Base-by-base conservation (phyloP, 805 yeast species). In the Naumovozyma castellii region DNA sequence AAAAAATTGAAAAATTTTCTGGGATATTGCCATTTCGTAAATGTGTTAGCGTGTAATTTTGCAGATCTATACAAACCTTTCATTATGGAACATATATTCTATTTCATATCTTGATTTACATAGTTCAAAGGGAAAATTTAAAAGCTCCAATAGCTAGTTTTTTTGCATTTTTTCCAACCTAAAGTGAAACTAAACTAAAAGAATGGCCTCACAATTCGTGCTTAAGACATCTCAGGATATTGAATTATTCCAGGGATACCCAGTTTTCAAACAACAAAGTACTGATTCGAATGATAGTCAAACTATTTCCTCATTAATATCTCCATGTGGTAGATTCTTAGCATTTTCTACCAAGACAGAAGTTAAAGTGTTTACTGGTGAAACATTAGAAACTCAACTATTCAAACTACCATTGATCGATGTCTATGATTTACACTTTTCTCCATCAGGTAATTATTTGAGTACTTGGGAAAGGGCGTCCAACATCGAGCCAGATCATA, bases 391-490 rank as follows among this genome's bases (percentile, higher is more conserved):
- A 12, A 43, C 32, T 4, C 35, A 49, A 25, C 35, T 52, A 30
- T 38, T 52, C 32, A 43, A 44, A n/a, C 33, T 51, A 29, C 45
- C 73, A 29, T 64, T 78, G 36, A 56, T 67, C 25, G 94, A 86
- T 46, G 84, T 80, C 14, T 78, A 80, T 53, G 97, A 92, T 57
- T 58, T 92, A 51, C 76, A 77, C 45, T 87, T 92, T 60, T 84
- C 95, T n/a, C 95, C 97, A 8, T 69, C 75, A 36, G 97, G 96
- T 13, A 75, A 77, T 35, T 88, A 70, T 56, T 62, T 92, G 46
- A 75, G 84, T 47, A 76, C 94, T 30, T 92, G 97, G 96, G 86
- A 86, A 50, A 84, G 86, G 55, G 94, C 97, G 3, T 65, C 80
- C 51, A 68, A 75, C 51, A 78, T 75, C 50, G 86, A 76, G 44